These are phyloP conservation scores for Calonectria naviculata DNA, from an alignment of 2,329 filamentous ascomycete genomes.

Conservation along the genomic window DNA sequence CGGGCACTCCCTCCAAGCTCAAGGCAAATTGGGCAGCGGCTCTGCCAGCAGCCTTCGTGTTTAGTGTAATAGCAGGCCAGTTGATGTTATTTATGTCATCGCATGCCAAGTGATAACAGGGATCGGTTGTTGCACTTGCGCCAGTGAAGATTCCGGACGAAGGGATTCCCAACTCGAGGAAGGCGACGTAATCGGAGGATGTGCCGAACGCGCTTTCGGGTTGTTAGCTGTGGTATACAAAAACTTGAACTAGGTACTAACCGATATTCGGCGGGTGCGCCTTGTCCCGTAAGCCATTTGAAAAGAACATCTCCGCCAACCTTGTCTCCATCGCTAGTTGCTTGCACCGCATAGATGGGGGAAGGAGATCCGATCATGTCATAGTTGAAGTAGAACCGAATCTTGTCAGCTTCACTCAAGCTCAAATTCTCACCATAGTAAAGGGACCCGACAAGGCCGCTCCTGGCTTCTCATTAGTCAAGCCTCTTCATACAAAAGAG, in stretches of 20 bases:
- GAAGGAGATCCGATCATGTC: conserved; percentile 72
- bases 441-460: conserved; percentile 56
- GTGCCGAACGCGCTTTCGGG: conserved; percentile 46
- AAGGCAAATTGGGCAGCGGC: conserved; percentile 57
- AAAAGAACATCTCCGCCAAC: conserved; percentile 47
- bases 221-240: conserved; percentile 4
- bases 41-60: conserved; percentile 59
- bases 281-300: conserved; percentile 49
- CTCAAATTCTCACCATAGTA: conserved; percentile 52
- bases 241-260: conserved; percentile 12
- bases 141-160: conserved; percentile 55
- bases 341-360: conserved; percentile 53
- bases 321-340: conserved; percentile 51
- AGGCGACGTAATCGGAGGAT: conserved; percentile 54
- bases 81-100: conserved; percentile 55
- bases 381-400: conserved; percentile 76
- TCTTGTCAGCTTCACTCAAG: conserved; percentile 59
- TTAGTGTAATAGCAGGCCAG: conserved; percentile 52
- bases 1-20: conserved; percentile 48
- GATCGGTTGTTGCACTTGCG: conserved; percentile 47
- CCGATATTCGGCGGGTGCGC: conserved; percentile 46
- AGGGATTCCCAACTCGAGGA: conserved; percentile 53
- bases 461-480: conserved; percentile 37
- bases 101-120: conserved; percentile 53
- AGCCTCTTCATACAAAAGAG: rapidly evolving